Base-by-base conservation (phyloP, 192 early-diverging fungal species). In the Spizellomyces sp. region DNA sequence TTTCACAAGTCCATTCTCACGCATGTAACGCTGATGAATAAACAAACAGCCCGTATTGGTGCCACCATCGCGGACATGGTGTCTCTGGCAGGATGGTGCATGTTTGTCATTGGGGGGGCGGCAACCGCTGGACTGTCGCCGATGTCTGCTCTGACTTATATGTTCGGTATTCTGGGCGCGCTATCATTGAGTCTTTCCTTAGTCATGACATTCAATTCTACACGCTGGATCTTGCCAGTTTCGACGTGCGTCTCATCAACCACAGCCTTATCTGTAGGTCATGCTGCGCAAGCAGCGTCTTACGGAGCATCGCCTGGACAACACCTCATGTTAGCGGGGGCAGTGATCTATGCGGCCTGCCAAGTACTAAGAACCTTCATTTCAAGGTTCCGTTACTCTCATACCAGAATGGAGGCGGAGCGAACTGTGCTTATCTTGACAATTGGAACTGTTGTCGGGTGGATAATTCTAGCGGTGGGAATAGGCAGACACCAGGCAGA, bases 91-190 rank as follows among this genome's bases (percentile, higher is more conserved):
- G 66, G 66, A 41, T 67, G 66, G 66, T 5, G 22, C 5, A 60
- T 67, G 9, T 58, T 67, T 15, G 54, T 22, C 55, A 67, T 67
- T 7, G 66, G 66, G 5, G 66, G 66, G 21, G 5, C 17, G 48
- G 52, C 5, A 45, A 9, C 52, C 5, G 21, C n/a, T 58, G 12
- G 1, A 12, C 12, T 14, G 21, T 36, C 36, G 21, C 21, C 0
- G 63, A 21, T 45, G 2, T 15, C 63, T 8, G 63, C 36, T n/a
- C 21, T 64, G 12, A n/a, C 45, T 10, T 64, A 64, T 46, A n/a
- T 64, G 2, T 45, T 64, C 63, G 63, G 42, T 15, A 21, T 45
- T 1, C 10, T 45, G 15, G 63, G 63, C 12, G n/a, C 44, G 9
- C 15, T 45, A 3, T 64, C 63, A 46, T 21, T 9, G 42, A 64